Base-by-base conservation (phyloP, 1,284 basidiomycete genomes). In the Acaromyces ingoldii region DNA sequence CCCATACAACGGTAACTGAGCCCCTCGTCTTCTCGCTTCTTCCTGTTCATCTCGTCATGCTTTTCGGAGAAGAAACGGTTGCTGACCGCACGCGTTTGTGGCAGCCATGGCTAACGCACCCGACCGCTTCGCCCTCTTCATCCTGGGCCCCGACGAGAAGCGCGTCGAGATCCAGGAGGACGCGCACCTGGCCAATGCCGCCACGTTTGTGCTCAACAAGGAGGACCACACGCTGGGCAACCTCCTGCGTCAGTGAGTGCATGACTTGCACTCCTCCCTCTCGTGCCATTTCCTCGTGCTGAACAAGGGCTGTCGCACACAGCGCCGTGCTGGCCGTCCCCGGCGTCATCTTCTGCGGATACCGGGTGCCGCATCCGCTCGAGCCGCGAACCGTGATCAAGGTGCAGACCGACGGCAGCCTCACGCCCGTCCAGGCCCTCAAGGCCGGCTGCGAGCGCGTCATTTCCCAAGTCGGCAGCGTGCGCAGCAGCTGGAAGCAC, bases 161-260 rank as follows among this genome's bases (percentile, higher is more conserved):
- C 81, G 91, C 43, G 84, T 97, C 55, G 88, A 91, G 71, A 82
- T 97, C 50, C 84, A 84, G 10, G 92, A 97, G 78, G 93, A 98
- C 77, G 92, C 91, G 42, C 95, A 93, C 78, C 89, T 98, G 55
- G 91, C 92, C 1, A 96, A 97, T 72, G 91, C 93, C 0, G 91
- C 91, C 13, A 95, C 91, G 0, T 83, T 98, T 62, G 88, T 89
- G 66, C 82, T 98, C 65, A 83, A 91, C 62, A 96, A 96, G 79
- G 91, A 97, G 76, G 95, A 98, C 74, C 95, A 98, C 72, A 98
- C 95, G 0, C 79, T 98, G 7, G 93, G 86, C 5, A 95, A 95
- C 78, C 89, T 98, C 88, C 81, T 98, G 17, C 84, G 95, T 67
- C 84, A 89, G 89, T 93, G 75, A 75, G 88, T 50, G n/a, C 10